Percentiles rank a stretch among this genome's conserved stretches.
phyloP scores from a whole-genome alignment of 306 rosid genomes.

The Trifolium subterraneum region DNA sequence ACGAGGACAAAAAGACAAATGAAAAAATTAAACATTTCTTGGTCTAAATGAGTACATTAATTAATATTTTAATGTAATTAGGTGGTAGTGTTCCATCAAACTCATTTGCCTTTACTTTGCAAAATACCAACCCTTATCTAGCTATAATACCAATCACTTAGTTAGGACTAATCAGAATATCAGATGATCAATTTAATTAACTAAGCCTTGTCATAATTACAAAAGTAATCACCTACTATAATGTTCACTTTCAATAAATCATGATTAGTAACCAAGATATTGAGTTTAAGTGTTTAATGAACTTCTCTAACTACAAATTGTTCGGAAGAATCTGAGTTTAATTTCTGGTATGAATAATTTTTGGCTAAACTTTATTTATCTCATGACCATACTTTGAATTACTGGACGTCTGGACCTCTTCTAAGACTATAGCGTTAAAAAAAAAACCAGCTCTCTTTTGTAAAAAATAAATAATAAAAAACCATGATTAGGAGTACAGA shows the following conservation, averaged over 20 bases:
- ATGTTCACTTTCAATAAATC: conserved; percentile 15
- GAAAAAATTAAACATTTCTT: conserved; percentile 10
- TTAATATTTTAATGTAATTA: conserved; percentile 2
- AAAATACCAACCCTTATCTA: conserved; percentile 24
- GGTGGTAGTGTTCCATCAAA: conserved; percentile 40
- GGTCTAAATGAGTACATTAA: background rate
- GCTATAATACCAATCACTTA: background rate
- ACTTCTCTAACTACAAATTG: too few species aligned
- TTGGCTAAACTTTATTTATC: too few species aligned
- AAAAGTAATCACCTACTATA: conserved; percentile 38
- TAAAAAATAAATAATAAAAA: too few species aligned
- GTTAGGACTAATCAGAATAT: background rate
- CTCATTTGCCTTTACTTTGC: conserved; percentile 38
- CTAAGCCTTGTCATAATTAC: conserved; percentile 11
- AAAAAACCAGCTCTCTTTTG: too few species aligned
- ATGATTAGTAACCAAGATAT: conserved; percentile 7
- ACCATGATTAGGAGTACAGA: conserved; percentile 22
- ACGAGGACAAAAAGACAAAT: conserved; percentile 33
- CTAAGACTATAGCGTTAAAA: too few species aligned
- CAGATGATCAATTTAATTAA: conserved; percentile 3
- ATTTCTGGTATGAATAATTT: too few species aligned
- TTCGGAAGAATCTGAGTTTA: too few species aligned
- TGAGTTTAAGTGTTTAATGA: too few species aligned
- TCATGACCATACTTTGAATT: too few species aligned
- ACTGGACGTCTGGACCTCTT: too few species aligned